phyloP scores from a whole-genome alignment of 2,329 filamentous ascomycete genomes.

The Trichophyton rubrum region DNA sequence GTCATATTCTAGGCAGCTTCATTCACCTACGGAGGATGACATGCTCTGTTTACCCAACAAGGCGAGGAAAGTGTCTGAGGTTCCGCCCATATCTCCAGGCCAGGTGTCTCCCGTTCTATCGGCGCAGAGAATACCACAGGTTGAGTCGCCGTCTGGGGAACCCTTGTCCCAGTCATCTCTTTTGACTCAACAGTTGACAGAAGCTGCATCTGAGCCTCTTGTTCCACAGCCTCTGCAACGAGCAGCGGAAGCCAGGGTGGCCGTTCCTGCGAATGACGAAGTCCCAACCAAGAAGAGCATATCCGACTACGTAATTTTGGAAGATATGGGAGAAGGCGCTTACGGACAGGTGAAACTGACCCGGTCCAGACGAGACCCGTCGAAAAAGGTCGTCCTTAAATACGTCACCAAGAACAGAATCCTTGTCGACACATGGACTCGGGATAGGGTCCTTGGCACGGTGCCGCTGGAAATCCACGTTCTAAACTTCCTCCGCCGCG shows the following conservation, averaged over 20 bases:
- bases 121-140: constrained; percentile 15
- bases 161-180: constrained; percentile 34
- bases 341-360: constrained; percentile 97
- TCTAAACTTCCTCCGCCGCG: constrained; percentile 76
- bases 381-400: constrained; percentile 84
- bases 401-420: constrained; percentile 96
- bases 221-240: constrained; percentile 30
- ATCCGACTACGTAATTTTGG: constrained; percentile 77
- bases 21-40: constrained; percentile 55
- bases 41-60: constrained; percentile 29
- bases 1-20: constrained; percentile 86
- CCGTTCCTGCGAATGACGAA: constrained; percentile 20
- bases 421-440: constrained; percentile 94
- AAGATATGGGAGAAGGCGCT: constrained; percentile 96
- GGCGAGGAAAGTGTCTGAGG: constrained; percentile 47
- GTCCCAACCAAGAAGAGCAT: constrained; percentile 63
- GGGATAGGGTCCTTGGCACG: constrained; percentile 81
- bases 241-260: constrained; percentile 19
- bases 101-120: constrained; percentile 42
- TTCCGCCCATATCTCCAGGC: constrained; percentile 66
- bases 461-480: constrained; percentile 97
- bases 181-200: constrained; percentile 40
- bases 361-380: constrained; percentile 61
- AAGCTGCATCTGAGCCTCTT: constrained; percentile 37
- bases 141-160: constrained; percentile 21